Conservation (phyloP, 2,329 filamentous ascomycete species). For the Scedosporium minutisporum region DNA sequence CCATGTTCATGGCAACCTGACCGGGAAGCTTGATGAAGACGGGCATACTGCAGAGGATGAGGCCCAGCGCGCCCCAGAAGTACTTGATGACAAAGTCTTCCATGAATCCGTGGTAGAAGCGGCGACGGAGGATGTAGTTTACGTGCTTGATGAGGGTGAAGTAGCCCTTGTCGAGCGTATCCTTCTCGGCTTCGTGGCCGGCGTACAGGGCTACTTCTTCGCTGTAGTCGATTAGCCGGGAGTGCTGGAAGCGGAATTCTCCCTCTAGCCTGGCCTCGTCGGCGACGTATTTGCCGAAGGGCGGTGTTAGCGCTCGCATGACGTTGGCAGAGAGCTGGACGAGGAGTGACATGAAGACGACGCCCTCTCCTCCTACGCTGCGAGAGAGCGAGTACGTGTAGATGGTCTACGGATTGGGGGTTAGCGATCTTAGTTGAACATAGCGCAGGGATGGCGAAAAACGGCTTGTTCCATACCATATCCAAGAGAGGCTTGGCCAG, state of each 20-base stretch:
- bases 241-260: slow-evolving; percentile 93
- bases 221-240: slow-evolving; percentile 86
- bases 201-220: slow-evolving; percentile 90
- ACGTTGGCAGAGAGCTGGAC: slow-evolving; percentile 88
- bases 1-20: slow-evolving; percentile 53
- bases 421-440: slow-evolving; percentile 14
- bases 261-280: slow-evolving; percentile 92
- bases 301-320: slow-evolving; percentile 89
- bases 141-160: slow-evolving; percentile 99
- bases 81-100: slow-evolving; percentile 99
- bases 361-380: slow-evolving; percentile 89
- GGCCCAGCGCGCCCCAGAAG: slow-evolving; percentile 90
- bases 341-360: slow-evolving; percentile 89
- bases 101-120: slow-evolving; percentile 98
- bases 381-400: slow-evolving; percentile 92
- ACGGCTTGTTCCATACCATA: slow-evolving; percentile 48
- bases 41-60: slow-evolving; percentile 86
- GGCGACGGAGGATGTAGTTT: slow-evolving; percentile 80
- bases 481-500: slow-evolving; percentile 89
- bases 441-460: too few relatives aligned
- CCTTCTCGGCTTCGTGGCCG: slow-evolving; percentile 89
- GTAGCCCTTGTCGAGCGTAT: slow-evolving; percentile 94
- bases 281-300: slow-evolving; percentile 94
- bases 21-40: slow-evolving; percentile 92
- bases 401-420: slow-evolving; percentile 46